Base-by-base conservation (phyloP, 148 eudicot species). In the Nyssa sinensis region DNA sequence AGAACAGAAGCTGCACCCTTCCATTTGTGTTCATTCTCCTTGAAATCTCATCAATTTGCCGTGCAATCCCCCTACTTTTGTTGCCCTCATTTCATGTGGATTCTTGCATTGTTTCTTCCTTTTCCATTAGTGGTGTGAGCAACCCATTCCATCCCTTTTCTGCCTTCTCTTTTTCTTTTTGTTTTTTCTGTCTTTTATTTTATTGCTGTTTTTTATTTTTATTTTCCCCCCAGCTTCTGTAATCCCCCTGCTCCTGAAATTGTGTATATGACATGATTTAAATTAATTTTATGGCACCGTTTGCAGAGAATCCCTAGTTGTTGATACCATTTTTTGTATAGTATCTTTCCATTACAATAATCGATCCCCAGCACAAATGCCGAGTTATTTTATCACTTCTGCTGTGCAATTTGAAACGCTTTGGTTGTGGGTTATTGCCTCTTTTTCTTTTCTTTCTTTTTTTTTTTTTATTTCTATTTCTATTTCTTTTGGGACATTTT, bases 1-100 rank as follows among this genome's bases (percentile, higher is more conserved):
- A 21, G 25, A 55, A 34, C 28, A 23, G 29, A 59, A 63, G 49
- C 57, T 41, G 74, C 66, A 61, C 59, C 61, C 62, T 61, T 76
- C 31, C 61, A 31, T 12, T 57, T 62, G 47, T 23, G 59, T 57
- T 13, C 62, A 13, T 49, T 63, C 23, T 70, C 74, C 79, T 49
- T n/a, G 17, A 70, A 31, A 16, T 51, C 14, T 3, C 29, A 39
- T 34, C 44, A 29, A 65, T 41, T 44, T 11, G 51, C 3, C 16
- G 74, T 34, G 59, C 66, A 37, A 32, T 61, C 67, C 28, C 61
- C 13, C 4, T 62, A 69, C 25, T 34, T 23, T n/a, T 49, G 21
- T 30, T 74, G 66, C 32, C 60, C 35, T 76, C 74, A 68, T 27
- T 33, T 44, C 64, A 27, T 16, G 44, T 47, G 17, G 49, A 21